Evolutionary conservation across 2,329 filamentous ascomycete genomes (phyloP), one percentile per base, ranked within the genome.

Genomic region (Berkeleyomyces rouxiae): DNA sequence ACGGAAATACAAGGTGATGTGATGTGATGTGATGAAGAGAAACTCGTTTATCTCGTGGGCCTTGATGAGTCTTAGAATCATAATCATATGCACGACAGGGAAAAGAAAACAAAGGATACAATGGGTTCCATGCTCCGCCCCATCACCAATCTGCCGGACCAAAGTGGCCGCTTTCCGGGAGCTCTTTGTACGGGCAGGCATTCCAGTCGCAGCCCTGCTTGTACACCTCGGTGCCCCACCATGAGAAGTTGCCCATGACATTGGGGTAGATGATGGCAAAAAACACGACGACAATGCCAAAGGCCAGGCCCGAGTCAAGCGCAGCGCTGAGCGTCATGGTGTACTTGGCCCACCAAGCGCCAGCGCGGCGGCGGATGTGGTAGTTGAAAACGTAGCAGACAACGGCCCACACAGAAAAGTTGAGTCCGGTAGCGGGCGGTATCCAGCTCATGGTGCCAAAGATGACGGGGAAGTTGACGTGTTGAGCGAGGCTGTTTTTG

Each of bases 161-260:
- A 72, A 90, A 90, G 64, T 75, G 79, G 33, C 79, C 77, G 0
- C 86, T 86, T 11, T 83, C 79, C 0, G 77, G 74, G 4, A 93
- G 79, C 0, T 73, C 78, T 62, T 77, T 82, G 70, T 86, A 92
- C 0, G 87, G 74, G 71, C 88, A 93, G 51, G 87, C 88, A 70
- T 84, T 78, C 88, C 88, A 93, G 74, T 93, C 88, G 71, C 88
- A 93, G 23, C 89, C 88, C 72, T 84, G 79, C 72, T 90, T 91
- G 71, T 90, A 90, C 4, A 92, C 80, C 70, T 93, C 87, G 0
- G 90, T 95, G 0, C 90, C 90, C 90, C 89, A 95, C 90, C 89
- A 95, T 63, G 77, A 82, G 70, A 93, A 90, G 37, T 79, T 78
- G 46, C 82, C 79, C 76, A 86, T 86, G 77, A 79, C 82, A 0